Conservation (phyloP, 345 rosid species). For the Hibiscus mutabilis region DNA sequence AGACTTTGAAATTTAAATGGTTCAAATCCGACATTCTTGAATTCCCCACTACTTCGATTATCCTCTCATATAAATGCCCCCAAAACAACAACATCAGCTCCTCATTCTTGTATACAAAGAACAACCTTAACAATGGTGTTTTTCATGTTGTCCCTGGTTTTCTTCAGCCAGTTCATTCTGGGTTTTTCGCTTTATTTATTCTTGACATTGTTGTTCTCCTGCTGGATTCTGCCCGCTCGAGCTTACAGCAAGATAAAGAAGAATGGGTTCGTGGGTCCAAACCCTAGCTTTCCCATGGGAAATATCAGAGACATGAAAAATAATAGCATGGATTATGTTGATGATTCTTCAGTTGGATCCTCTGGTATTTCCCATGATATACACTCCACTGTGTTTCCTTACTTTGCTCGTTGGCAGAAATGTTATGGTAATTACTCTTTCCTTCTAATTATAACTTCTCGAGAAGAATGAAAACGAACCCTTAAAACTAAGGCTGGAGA, state of each 20-base stretch:
- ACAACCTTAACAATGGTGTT: slow-evolving; percentile 16
- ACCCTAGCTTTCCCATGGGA: slow-evolving; percentile 76
- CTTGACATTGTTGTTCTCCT: slow-evolving; percentile 38
- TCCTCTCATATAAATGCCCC: slow-evolving; percentile 36
- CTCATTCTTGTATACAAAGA: background rate
- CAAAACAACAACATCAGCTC: background rate
- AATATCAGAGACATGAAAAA: slow-evolving; percentile 62
- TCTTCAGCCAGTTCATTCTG: slow-evolving; percentile 4
- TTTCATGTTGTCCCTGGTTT: slow-evolving; percentile 4
- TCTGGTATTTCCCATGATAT: slow-evolving; percentile 57
- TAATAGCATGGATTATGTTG: slow-evolving; percentile 2
- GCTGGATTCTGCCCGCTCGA: slow-evolving; percentile 54
- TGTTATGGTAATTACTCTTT: slow-evolving; percentile 41
- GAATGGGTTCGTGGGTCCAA: slow-evolving; percentile 72
- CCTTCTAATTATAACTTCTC: background rate
- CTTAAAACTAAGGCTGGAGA: background rate
- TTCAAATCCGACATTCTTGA: slow-evolving; percentile 22
- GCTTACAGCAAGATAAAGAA: slow-evolving; percentile 46
- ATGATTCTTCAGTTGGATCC: slow-evolving; percentile 18
- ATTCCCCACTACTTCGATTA: background rate
- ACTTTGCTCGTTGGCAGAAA: slow-evolving; percentile 73
- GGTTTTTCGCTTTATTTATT: slow-evolving; percentile 23
- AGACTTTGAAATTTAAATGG: background rate
- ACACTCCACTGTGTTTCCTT: slow-evolving; percentile 72
- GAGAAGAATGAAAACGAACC: background rate